Evolutionary conservation across 768 basidiomycete genomes (phyloP).

Genomic region (Lactarius trivialis): DNA sequence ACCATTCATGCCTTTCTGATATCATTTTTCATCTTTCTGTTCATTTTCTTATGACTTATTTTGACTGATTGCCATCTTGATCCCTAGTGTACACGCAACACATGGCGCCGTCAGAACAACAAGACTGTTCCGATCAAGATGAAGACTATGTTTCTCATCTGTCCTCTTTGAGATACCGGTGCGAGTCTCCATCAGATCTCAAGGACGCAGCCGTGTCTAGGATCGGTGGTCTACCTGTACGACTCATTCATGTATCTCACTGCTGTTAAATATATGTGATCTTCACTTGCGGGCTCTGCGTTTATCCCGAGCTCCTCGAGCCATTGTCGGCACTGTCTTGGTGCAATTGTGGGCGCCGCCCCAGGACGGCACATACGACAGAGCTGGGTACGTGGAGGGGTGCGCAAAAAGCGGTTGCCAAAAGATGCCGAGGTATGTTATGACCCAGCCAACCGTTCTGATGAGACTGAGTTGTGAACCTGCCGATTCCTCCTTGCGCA

Average conservation of each 20-base stretch:
- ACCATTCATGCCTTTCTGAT: slow-evolving; percentile 97
- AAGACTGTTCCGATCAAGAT: slow-evolving; percentile 80
- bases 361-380: slow-evolving; percentile 76
- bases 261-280: slow-evolving; percentile 36
- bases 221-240: slow-evolving; percentile 87
- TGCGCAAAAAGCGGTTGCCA: slow-evolving; percentile 70
- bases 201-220: slow-evolving; percentile 79
- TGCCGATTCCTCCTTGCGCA: background rate
- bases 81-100: slow-evolving; percentile 1
- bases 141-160: slow-evolving; percentile 47
- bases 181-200: slow-evolving; percentile 47
- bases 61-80: slow-evolving; percentile 19
- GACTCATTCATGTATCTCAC: slow-evolving; percentile 45
- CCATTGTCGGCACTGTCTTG: slow-evolving; percentile 66
- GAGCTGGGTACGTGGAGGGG: slow-evolving; percentile 81
- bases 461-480: background rate
- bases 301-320: slow-evolving; percentile 56
- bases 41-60: slow-evolving; percentile 4
- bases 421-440: slow-evolving; percentile 62
- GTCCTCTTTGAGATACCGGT: slow-evolving; percentile 79
- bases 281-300: slow-evolving; percentile 56
- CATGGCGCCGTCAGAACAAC: slow-evolving; percentile 42
- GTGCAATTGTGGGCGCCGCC: slow-evolving; percentile 89
- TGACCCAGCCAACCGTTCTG: background rate
- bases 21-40: slow-evolving; percentile 24